Conservation (phyloP, 2,329 filamentous ascomycete genomes). For the Chaetomium strumarium region DNA sequence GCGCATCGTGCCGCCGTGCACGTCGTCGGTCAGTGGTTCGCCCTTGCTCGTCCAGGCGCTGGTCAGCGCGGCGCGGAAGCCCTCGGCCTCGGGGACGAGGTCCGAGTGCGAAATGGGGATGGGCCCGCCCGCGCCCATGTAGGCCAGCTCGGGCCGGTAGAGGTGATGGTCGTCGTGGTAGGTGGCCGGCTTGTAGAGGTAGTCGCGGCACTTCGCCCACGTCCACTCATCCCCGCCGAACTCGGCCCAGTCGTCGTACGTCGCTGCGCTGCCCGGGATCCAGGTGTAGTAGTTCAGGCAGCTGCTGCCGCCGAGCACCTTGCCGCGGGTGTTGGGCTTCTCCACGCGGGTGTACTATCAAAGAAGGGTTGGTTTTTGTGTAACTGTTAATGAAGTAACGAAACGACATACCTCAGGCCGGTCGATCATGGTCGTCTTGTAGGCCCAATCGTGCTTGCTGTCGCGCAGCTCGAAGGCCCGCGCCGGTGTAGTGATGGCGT, state of each 20-base stretch:
- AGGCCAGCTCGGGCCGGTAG: constrained; percentile 21
- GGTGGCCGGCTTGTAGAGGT: constrained; percentile 26
- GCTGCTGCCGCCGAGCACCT: constrained; percentile 29
- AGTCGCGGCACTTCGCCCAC: constrained; percentile 25
- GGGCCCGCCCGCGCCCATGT: background rate
- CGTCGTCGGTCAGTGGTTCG: background rate
- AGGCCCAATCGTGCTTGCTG: constrained; percentile 9
- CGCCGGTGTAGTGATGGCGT: background rate
- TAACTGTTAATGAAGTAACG: no score
- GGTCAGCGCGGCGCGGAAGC: background rate
- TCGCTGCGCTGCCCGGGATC: constrained; percentile 30
- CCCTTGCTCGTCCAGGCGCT: background rate
- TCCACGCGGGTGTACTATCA: constrained; percentile 17
- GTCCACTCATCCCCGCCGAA: constrained; percentile 6
- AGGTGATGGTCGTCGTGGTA: constrained; percentile 21
- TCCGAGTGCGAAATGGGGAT: background rate
- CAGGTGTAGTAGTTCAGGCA: constrained; percentile 28
- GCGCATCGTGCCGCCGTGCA: constrained; percentile 1
- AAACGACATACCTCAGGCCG: no score
- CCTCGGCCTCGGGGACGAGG: background rate
- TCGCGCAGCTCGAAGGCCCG: constrained; percentile 2
- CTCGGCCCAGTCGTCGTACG: constrained; percentile 4
- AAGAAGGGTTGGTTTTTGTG: no score
- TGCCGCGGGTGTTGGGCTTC: constrained; percentile 27
- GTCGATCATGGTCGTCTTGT: constrained; percentile 31